These are phyloP conservation scores for Penicillium palitans DNA, from an alignment of 2,329 filamentous ascomycete species.

Conservation along the genomic window DNA sequence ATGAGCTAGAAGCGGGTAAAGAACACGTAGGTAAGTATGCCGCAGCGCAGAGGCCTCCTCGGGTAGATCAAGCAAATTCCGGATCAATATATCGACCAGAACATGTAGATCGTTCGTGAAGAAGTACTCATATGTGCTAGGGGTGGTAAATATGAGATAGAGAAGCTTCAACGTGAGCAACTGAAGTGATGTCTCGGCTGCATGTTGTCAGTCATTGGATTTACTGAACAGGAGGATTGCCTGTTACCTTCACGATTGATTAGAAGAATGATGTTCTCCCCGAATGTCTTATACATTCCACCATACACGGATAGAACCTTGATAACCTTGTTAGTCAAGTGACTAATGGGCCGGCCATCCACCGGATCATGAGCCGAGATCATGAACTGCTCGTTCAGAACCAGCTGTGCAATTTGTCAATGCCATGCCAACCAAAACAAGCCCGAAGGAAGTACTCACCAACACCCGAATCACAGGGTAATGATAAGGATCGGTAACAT, in stretches of 20 bases:
- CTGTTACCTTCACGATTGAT: conserved; percentile 78
- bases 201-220: conserved; percentile 15
- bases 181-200: conserved; percentile 84
- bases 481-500: conserved; percentile 89
- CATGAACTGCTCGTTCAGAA: conserved; percentile 98
- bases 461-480: conserved; percentile 92
- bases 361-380: conserved; percentile 63
- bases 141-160: conserved; percentile 92
- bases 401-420: conserved; percentile 59
- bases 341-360: conserved; percentile 44
- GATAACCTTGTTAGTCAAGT: conserved; percentile 87
- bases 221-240: neutral
- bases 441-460: conserved; percentile 54
- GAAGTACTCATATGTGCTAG: conserved; percentile 92
- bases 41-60: conserved; percentile 72
- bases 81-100: conserved; percentile 90
- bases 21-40: conserved; percentile 90
- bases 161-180: conserved; percentile 94
- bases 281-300: conserved; percentile 84
- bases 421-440: neutral
- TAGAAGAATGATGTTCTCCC: conserved; percentile 93
- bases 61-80: conserved; percentile 93
- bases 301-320: conserved; percentile 84
- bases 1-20: conserved; percentile 86
- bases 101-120: conserved; percentile 97